phyloP scores from a whole-genome alignment of 371 early-diverging fungal genomes.

The Mortierella sp. region DNA sequence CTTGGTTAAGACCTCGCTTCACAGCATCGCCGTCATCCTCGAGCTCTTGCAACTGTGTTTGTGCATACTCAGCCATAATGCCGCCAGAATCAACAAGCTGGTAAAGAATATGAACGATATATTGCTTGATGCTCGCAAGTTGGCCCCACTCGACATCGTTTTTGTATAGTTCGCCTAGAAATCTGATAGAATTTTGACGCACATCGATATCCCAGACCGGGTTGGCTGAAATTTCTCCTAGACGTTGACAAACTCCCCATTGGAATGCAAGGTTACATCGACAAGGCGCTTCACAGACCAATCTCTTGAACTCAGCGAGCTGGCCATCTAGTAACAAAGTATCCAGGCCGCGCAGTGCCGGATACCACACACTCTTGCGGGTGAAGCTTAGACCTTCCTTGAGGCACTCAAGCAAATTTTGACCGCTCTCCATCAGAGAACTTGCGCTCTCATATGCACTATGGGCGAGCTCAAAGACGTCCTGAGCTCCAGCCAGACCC shows the following conservation, averaged over 20 bases:
- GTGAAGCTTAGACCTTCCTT: constrained; percentile 15
- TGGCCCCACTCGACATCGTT: constrained; percentile 12
- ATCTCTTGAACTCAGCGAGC: constrained; percentile 1
- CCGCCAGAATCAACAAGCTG: background rate
- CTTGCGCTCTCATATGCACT: background rate
- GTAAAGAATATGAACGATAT: constrained; percentile 5
- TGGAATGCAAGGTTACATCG: background rate
- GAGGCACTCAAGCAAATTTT: background rate
- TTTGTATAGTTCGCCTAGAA: constrained; percentile 13
- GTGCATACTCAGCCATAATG: background rate
- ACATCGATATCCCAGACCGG: background rate
- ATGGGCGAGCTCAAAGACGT: background rate
- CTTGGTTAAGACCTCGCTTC: background rate
- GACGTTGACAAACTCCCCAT: constrained; percentile 20
- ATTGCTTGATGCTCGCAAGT: constrained; percentile 2
- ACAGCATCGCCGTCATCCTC: background rate
- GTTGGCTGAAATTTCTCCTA: background rate
- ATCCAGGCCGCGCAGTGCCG: constrained; percentile 14
- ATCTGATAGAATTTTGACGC: constrained; percentile 2
- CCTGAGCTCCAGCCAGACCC: background rate
- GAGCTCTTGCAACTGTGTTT: background rate
- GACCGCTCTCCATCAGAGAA: background rate
- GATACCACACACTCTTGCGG: constrained; percentile 10
- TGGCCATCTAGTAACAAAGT: constrained; percentile 4
- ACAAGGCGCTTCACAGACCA: constrained; percentile 16